Base-by-base conservation (phyloP, 2,329 filamentous ascomycete genomes). In the Xylariaceae sp. region DNA sequence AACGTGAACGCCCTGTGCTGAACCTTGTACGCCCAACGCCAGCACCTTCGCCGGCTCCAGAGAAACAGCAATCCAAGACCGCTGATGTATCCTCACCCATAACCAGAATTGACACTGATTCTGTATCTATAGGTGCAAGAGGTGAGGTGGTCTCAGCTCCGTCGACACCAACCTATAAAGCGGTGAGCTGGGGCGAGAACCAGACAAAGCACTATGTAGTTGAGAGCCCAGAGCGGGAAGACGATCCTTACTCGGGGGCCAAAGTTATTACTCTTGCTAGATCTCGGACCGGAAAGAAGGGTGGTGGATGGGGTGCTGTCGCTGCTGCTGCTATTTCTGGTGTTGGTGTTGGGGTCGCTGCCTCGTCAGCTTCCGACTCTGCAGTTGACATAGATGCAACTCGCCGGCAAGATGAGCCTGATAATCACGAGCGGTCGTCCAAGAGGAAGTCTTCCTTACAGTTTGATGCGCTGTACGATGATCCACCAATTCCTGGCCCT, bases 111-210 rank as follows among this genome's bases (percentile, higher is more conserved):
- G 54, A 64, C 11, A 52, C 76, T 26, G 74, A 78, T 52, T 21
- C 45, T 49, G 69, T 78, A 37, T 69, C 74, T 6, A 69, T 76
- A 48, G 75, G 67, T 33, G 68, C 78, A 19, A 75, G 72, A 40
- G 76, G 76, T 9, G 79, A 83, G 48, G 68, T 77, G 31, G 67
- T 79, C 9, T 72, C 77, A 54, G 73, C 73, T 1, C 68, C 75
- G n/a, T 75, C 78, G 48, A 71, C 76, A 21, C 75, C 78, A 28
- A 75, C 75, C 6, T 77, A 82, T 6, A 87, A 87, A 64, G 80
- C 75, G 37, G 86, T 89, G 4, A 86, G 80, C 11, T 89, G 85
- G 86, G 87, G 85, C 9, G 77, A 86, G 58, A 87, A 87, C 61
- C 79, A 86, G 67, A 87, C 82, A 3, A 85, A 87, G 68, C 82